A percentile compares a stretch with the other conserved stretches of the same genome.
Conservation (phyloP, 148 eudicot genomes). For the Vaccinium vitisidaea region DNA sequence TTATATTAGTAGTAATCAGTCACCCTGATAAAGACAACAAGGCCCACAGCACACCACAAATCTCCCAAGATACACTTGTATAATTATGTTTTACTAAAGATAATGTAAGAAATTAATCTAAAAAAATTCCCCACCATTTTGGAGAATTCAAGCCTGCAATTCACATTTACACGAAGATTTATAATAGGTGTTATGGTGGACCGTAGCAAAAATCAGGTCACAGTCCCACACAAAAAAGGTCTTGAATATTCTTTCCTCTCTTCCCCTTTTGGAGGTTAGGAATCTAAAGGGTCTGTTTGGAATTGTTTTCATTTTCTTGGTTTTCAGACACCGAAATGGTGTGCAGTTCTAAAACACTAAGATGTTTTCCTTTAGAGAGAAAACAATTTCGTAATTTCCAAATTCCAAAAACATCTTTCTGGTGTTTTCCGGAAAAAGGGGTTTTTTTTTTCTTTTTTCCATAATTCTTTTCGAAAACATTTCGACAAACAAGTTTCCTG, state of each 20-base stretch:
- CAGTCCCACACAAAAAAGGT: constrained; percentile 2
- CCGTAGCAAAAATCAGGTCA: background rate
- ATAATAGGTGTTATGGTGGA: background rate
- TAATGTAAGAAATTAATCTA: constrained; percentile 1
- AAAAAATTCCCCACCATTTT: background rate
- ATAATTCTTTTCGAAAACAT: background rate
- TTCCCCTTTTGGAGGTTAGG: background rate
- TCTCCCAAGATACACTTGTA: constrained; percentile 5
- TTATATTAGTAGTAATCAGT: background rate
- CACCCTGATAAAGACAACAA: background rate
- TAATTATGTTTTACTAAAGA: background rate
- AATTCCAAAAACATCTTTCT: background rate
- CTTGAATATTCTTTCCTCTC: background rate
- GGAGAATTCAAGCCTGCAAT: constrained; percentile 10
- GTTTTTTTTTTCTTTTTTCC: background rate
- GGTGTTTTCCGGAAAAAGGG: background rate
- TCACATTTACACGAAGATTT: background rate
- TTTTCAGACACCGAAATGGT: background rate
- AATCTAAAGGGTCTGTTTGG: constrained; percentile 2
- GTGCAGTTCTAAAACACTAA: background rate
- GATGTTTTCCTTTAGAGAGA: background rate
- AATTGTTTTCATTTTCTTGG: background rate
- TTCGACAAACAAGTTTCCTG: background rate
- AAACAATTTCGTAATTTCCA: background rate
- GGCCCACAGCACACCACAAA: constrained; percentile 10